Conservation (phyloP, 139 green algal genomes). For the Chlorella sp. region DNA sequence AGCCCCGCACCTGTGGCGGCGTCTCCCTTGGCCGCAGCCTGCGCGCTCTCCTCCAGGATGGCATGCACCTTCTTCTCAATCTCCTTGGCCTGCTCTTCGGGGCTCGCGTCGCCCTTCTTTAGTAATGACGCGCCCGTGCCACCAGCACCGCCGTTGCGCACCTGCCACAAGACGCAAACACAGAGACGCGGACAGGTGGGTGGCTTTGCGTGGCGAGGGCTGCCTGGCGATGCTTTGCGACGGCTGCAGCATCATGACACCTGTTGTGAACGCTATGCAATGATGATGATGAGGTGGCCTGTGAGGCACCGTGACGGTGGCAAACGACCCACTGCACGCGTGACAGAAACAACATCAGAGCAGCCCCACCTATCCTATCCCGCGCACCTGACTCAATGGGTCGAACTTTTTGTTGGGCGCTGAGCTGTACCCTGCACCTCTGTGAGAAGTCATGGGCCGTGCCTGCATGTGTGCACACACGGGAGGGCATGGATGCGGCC, state of each 20-base stretch:
- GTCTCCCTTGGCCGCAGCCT: conserved; percentile 17
- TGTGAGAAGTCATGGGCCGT: conserved; percentile 73
- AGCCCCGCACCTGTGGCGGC: conserved; percentile 21
- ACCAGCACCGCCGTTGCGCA: background rate
- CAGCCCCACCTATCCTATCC: background rate
- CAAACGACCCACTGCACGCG: background rate
- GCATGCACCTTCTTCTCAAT: conserved; percentile 72
- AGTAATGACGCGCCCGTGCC: conserved; percentile 8
- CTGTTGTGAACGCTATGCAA: background rate
- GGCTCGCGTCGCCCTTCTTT: conserved; percentile 14
- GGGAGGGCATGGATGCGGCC: background rate
- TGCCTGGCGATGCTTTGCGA: no score
- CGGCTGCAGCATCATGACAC: background rate
- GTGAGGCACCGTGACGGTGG: background rate
- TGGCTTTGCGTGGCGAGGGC: no score
- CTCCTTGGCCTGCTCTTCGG: conserved; percentile 29
- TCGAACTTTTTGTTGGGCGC: conserved; percentile 49
- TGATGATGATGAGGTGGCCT: background rate
- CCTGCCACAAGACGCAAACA: no score
- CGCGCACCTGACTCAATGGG: conserved; percentile 39
- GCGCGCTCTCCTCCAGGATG: conserved; percentile 65
- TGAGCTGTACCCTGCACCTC: conserved; percentile 57
- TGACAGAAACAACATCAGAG: background rate
- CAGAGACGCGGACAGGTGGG: no score
- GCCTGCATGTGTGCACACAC: conserved; percentile 9